These are phyloP conservation scores for Nigrospora oryzae DNA, from an alignment of 2,329 filamentous ascomycete genomes.

Conservation along the genomic window DNA sequence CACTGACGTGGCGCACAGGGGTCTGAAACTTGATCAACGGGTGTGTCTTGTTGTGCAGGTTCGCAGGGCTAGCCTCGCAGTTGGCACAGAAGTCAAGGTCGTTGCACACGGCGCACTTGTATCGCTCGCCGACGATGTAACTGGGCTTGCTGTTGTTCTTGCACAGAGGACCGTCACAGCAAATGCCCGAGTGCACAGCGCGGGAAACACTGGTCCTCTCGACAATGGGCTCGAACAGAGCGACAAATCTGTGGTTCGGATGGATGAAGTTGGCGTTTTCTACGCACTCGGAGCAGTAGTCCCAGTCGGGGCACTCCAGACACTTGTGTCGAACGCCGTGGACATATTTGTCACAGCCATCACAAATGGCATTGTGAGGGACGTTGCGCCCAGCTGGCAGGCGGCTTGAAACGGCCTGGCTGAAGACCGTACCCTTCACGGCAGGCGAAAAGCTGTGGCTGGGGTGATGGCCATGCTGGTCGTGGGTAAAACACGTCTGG, in stretches of 20 bases:
- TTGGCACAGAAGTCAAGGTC: conserved; percentile 92
- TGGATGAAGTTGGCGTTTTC: conserved; percentile 61
- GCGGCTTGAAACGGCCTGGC: conserved; percentile 53
- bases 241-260: conserved; percentile 78
- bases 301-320: conserved; percentile 93
- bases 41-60: conserved; percentile 89
- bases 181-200: conserved; percentile 71
- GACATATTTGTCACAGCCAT: conserved; percentile 87
- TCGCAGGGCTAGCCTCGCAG: conserved; percentile 81
- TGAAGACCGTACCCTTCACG: conserved; percentile 52
- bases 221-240: conserved; percentile 67
- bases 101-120: conserved; percentile 95
- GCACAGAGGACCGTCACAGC: conserved; percentile 91
- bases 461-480: conserved; percentile 85
- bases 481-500: conserved; percentile 65
- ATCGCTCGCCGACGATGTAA: conserved; percentile 82
- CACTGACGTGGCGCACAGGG: conserved; percentile 77
- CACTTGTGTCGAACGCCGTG: conserved; percentile 92
- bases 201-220: conserved; percentile 23
- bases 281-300: conserved; percentile 78
- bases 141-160: conserved; percentile 43
- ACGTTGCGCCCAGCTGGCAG: conserved; percentile 74
- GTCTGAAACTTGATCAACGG: conserved; percentile 96
- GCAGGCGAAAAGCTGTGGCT: conserved; percentile 71
- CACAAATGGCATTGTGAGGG: conserved; percentile 82